These are phyloP conservation scores for Dissophora globulifera DNA, from an alignment of 192 early-diverging fungal species.

Conservation along the genomic window DNA sequence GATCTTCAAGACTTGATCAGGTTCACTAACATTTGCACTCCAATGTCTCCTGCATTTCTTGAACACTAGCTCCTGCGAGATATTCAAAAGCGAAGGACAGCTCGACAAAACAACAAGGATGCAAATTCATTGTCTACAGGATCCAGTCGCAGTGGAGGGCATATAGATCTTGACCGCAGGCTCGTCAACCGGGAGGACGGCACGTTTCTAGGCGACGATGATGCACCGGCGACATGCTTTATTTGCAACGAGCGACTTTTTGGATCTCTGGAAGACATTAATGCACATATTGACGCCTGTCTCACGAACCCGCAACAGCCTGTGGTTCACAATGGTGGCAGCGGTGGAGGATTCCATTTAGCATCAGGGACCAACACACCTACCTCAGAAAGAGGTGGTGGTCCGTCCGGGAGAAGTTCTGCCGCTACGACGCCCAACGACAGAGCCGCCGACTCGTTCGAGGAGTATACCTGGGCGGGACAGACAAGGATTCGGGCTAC, in stretches of 20 bases:
- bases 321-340: conserved; percentile 12
- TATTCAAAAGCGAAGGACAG: conserved; percentile 41
- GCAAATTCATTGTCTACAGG: conserved; percentile 6
- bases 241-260: conserved; percentile 70
- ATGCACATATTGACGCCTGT: conserved; percentile 84
- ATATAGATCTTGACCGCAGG: conserved; percentile 7
- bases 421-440: conserved; percentile 17
- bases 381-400: conserved; percentile 5
- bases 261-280: conserved; percentile 69
- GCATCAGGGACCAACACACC: conserved; percentile 23
- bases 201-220: too few species aligned
- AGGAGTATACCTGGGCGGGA: conserved; percentile 87
- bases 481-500: conserved; percentile 82
- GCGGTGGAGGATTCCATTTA: conserved; percentile 23
- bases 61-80: conserved; percentile 32
- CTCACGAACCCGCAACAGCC: conserved; percentile 57
- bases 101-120: conserved; percentile 35
- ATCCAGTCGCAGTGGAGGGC: conserved; percentile 12
- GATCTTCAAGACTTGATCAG: too few species aligned
- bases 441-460: conserved; percentile 56
- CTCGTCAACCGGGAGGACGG: too few species aligned
- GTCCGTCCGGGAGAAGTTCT: conserved; percentile 14
- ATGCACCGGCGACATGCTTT: conserved; percentile 65
- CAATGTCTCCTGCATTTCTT: not conserved
- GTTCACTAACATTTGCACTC: not conserved